A percentile compares a stretch with the other conserved stretches of the same genome.
Evolutionary conservation across 2,329 filamentous ascomycete genomes (phyloP).

Genomic region (Sporothrix euskadiensis): DNA sequence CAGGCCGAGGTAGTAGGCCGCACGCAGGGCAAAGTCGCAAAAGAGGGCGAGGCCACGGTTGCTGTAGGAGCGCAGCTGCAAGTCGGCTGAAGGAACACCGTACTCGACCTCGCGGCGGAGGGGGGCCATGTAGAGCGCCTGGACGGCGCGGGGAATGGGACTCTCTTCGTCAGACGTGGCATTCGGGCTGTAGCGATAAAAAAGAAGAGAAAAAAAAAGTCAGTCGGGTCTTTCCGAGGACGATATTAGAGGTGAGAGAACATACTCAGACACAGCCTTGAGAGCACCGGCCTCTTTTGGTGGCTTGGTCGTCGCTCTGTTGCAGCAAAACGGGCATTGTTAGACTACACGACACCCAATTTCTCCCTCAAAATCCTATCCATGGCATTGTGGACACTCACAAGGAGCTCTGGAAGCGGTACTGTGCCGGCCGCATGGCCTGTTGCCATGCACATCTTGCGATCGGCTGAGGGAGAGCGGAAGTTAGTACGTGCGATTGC

Average conservation of each 20-base stretch:
- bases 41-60: slow-evolving; percentile 92
- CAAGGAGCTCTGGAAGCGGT: slow-evolving; percentile 30
- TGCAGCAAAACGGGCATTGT: background rate
- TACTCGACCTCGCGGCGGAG: slow-evolving; percentile 72
- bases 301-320: background rate
- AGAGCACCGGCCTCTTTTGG: background rate
- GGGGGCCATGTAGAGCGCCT: slow-evolving; percentile 83
- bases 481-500: slow-evolving; percentile 8
- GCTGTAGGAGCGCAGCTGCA: slow-evolving; percentile 90
- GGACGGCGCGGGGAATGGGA: slow-evolving; percentile 74
- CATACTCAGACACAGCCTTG: background rate
- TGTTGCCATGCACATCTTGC: slow-evolving; percentile 28
- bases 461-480: slow-evolving; percentile 2
- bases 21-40: slow-evolving; percentile 88
- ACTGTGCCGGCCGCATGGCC: slow-evolving; percentile 27
- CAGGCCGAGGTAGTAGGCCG: slow-evolving; percentile 89
- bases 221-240: background rate
- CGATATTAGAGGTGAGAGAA: background rate
- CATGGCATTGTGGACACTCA: slow-evolving; percentile 20
- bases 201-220: background rate
- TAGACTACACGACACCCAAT: background rate
- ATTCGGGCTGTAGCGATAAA: too few species aligned
- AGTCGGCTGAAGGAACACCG: slow-evolving; percentile 81
- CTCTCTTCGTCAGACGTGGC: slow-evolving; percentile 32
- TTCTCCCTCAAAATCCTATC: too few species aligned